Evolutionary conservation across 371 early-diverging fungal species (phyloP), one percentile per base, ranked within the genome.

Genomic region (Actinomortierella ambigua): DNA sequence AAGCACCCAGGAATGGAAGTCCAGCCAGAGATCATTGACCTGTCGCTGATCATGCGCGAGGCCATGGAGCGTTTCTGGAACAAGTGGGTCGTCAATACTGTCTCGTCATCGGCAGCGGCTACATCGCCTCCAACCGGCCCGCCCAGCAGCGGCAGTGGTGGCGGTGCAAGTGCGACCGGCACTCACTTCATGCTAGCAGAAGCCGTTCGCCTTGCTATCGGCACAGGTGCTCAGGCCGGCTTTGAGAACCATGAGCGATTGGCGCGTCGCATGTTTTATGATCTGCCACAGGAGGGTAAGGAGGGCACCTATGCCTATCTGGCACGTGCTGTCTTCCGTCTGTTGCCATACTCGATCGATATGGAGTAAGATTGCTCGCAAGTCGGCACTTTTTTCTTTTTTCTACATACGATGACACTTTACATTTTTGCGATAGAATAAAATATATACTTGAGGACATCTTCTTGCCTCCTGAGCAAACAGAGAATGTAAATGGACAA

Each of bases 221-320:
- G 34, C 29, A 40, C 40, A 8, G 13, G 50, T 27, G 51, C 23
- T 15, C 76, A 82, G 11, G 66, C 78, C 53, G 77, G 64, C 8
- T 89, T 87, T 62, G 83, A 85, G n/a, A 69, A 82, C 47, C 85
- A 90, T 60, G 88, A 88, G 43, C 76, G 79, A 0, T 61, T 89
- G 51, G 92, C 91, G 5, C 79, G 88, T 23, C 77, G 85, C 9
- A 66, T 93, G 69, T 94, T 94, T 69, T 94, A 88, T 76, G 93
- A 94, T 75, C 64, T 93, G 62, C 89, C 90, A 3, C 83, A 86
- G 39, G 87, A 90, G 27, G 88, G 83, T 3, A 70, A 71, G 27
- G 87, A 87, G 43, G 90, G 90, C 18, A 91, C 92, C 11, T 83
- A 85, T 65, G 63, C 79, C n/a, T 92, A 88, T 66, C 81, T 92